Conservation (phyloP, 176 grass and related monocot species). For the Thinopyrum elongatum region DNA sequence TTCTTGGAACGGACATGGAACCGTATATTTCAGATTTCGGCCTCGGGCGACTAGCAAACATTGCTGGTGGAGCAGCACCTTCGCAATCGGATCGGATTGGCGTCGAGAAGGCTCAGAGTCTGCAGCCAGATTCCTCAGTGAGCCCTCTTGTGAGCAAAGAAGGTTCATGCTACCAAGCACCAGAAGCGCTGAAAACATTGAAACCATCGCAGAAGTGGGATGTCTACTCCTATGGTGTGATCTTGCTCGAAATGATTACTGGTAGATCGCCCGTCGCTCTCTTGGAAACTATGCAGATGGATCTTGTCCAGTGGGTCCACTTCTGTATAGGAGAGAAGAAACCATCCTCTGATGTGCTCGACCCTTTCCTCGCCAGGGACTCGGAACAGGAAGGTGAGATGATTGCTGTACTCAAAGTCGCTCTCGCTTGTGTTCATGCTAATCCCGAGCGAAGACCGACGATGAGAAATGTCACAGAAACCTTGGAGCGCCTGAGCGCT, state of each 20-base stretch:
- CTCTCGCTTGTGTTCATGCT: slow-evolving; percentile 67
- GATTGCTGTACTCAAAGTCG: slow-evolving; percentile 67
- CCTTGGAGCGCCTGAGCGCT: slow-evolving; percentile 45
- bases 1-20: slow-evolving; percentile 67
- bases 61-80: slow-evolving; percentile 78
- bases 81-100: slow-evolving; percentile 49
- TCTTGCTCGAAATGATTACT: slow-evolving; percentile 84
- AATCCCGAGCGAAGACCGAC: slow-evolving; percentile 66
- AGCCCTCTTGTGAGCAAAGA: slow-evolving; percentile 65
- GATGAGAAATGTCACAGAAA: slow-evolving; percentile 63
- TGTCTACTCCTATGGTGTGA: slow-evolving; percentile 80
- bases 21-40: slow-evolving; percentile 91
- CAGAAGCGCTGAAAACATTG: slow-evolving; percentile 70
- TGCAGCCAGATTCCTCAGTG: slow-evolving; percentile 55
- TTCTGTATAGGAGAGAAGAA: slow-evolving; percentile 91
- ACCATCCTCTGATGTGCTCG: slow-evolving; percentile 65
- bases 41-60: slow-evolving; percentile 77
- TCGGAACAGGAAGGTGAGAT: slow-evolving; percentile 71
- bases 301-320: slow-evolving; percentile 83
- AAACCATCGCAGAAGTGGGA: slow-evolving; percentile 99
- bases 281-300: slow-evolving; percentile 81
- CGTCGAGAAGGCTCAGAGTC: slow-evolving; percentile 47
- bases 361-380: slow-evolving; percentile 58
- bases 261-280: slow-evolving; percentile 54
- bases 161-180: slow-evolving; percentile 82